Base-by-base conservation (phyloP, 2,329 filamentous ascomycete species). In the Botrytis fragariae region DNA sequence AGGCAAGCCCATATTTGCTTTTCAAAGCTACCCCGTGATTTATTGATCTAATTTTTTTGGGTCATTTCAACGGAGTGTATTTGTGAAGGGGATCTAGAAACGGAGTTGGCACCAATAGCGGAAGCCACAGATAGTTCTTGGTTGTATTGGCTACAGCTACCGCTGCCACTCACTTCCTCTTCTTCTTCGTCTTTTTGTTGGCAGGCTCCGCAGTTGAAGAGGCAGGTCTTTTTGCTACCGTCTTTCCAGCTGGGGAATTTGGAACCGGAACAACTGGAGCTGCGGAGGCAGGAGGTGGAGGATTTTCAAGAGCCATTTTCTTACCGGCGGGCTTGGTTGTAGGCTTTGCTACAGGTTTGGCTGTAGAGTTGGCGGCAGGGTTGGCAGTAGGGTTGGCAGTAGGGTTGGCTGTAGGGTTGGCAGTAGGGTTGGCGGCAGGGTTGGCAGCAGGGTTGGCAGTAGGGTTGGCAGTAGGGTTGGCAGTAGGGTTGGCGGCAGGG, bases 371-470 rank as follows among this genome's bases (percentile, higher is more conserved):
- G 3, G 22, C 45, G 0, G 22, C 22, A 14, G 45, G 8, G 0
- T 12, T 25, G 3, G 45, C 22, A 3, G 8, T 7, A 22, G 7
- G 18, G 3, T 48, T 45, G 4, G 44, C 44, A 9, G 22, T 20
- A 22, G 44, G 20, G 25, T 10, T 37, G 2, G 6, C 12, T 12
- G 48, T 1, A 22, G 39, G 10, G 37, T 39, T 39, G 39, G 39
- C 39, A 12, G 16, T 4, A 44, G 42, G 42, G 18, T 22, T 22
- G 20, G 45, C 45, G 3, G 20, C 7, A 48, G 45, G 10, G 22
- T 22, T 10, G 18, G 22, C 45, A 1, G 9, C 2, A 12, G 45
- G 20, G 0, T 48, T 25, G 0, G 45, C 45, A 1, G 39, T 0
- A 42, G 14, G 14, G 2, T 5, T 42, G 39, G 39, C 3, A 14